Evolutionary conservation across 805 yeast species (phyloP).

Genomic region (Myxozyma nipponensis): DNA sequence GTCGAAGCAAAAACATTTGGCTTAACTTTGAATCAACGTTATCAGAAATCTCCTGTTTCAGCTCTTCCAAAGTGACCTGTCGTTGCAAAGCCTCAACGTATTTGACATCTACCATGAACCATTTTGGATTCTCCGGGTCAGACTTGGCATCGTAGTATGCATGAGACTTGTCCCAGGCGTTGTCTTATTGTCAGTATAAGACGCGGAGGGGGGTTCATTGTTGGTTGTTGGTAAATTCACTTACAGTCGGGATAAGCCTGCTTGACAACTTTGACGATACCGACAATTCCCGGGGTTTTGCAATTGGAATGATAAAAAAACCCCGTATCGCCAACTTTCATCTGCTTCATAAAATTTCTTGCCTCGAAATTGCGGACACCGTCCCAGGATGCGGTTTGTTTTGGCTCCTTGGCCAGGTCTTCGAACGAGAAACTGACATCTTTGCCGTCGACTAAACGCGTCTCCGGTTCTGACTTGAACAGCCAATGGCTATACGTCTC

Average conservation of each 20-base stretch:
- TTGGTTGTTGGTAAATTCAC: constrained; percentile 3
- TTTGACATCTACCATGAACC: constrained; percentile 56
- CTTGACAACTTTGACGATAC: constrained; percentile 34
- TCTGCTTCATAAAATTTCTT: constrained; percentile 47
- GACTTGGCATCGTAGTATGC: constrained; percentile 51
- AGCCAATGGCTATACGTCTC: constrained; percentile 41
- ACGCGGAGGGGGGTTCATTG: not conserved
- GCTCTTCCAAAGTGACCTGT: constrained; percentile 42
- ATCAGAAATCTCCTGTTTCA: constrained; percentile 34
- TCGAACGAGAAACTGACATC: constrained; percentile 50
- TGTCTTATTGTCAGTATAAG: constrained; percentile 9
- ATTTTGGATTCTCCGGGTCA: constrained; percentile 43
- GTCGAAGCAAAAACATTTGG: constrained; percentile 46
- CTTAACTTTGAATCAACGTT: constrained; percentile 31
- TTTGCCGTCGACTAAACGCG: constrained; percentile 47
- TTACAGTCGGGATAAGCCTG: constrained; percentile 36
- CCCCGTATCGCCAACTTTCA: constrained; percentile 47
- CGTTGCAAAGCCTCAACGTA: constrained; percentile 45
- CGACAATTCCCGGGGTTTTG: constrained; percentile 50
- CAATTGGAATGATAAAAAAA: constrained; percentile 58
- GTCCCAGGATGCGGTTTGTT: constrained; percentile 48
- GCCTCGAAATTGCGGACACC: constrained; percentile 61
- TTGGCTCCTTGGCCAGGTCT: constrained; percentile 36
- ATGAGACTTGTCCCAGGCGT: constrained; percentile 42
- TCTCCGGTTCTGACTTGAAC: constrained; percentile 53